phyloP scores from a whole-genome alignment of 2,329 filamentous ascomycete species.

The Microthyrium microscopicum region DNA sequence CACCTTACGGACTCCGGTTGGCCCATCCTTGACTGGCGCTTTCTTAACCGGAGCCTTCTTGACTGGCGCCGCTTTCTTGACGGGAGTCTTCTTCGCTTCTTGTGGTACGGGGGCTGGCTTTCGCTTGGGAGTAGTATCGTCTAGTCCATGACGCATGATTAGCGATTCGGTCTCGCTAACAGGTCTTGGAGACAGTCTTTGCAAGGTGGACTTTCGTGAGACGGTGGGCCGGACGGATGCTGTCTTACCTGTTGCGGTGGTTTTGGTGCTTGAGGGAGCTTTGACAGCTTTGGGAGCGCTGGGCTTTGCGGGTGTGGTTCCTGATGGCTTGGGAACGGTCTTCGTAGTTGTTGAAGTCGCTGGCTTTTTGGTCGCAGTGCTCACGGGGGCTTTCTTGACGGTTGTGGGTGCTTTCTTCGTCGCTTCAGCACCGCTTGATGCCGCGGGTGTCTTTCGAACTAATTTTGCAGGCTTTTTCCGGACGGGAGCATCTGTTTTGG shows the following conservation, averaged over 20 bases:
- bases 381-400: constrained; percentile 11
- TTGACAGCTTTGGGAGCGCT: constrained; percentile 1
- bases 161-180: no score
- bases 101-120: constrained; percentile 9
- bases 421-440: constrained; percentile 4
- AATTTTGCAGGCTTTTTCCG: background rate
- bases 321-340: constrained; percentile 10
- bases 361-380: constrained; percentile 7
- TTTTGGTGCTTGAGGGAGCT: background rate
- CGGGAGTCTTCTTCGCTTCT: constrained; percentile 10
- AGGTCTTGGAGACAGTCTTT: no score
- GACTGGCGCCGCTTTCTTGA: constrained; percentile 13
- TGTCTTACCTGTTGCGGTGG: constrained; percentile 9
- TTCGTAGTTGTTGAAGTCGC: constrained; percentile 11
- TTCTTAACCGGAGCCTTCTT: constrained; percentile 12
- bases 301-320: constrained; percentile 10
- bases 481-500: constrained; percentile 5
- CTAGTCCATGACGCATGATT: no score
- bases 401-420: constrained; percentile 9
- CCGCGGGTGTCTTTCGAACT: constrained; percentile 1
- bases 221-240: constrained; percentile 7
- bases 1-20: constrained; percentile 21
- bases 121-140: constrained; percentile 8
- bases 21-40: constrained; percentile 17
- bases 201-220: constrained; percentile 7